phyloP scores from a whole-genome alignment of 2,329 filamentous ascomycete species.

The Domatiomyces globalis region DNA sequence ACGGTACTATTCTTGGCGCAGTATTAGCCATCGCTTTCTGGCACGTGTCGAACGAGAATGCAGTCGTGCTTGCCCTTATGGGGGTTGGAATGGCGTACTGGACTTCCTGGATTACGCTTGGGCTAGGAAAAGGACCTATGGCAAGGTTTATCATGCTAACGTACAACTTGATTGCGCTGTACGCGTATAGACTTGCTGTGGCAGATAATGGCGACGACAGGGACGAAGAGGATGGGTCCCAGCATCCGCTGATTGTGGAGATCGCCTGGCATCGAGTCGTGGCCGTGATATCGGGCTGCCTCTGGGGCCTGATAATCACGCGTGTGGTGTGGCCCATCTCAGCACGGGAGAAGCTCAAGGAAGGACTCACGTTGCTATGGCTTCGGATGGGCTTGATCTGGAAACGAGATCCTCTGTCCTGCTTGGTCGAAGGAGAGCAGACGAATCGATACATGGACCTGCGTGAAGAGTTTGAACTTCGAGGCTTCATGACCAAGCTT shows the following conservation, averaged over 20 bases:
- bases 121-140: conserved; percentile 70
- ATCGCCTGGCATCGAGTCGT: conserved; percentile 80
- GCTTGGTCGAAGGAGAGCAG: conserved; percentile 48
- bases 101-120: conserved; percentile 83
- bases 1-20: conserved; percentile 74
- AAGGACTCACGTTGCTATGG: conserved; percentile 81
- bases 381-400: conserved; percentile 90
- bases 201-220: conserved; percentile 60
- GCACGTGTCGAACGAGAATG: conserved; percentile 60
- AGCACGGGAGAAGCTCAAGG: conserved; percentile 72
- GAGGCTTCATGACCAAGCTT: conserved; percentile 60
- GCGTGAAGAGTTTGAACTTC: conserved; percentile 75
- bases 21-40: conserved; percentile 61
- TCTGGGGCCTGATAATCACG: conserved; percentile 87
- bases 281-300: conserved; percentile 68
- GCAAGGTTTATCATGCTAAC: conserved; percentile 88
- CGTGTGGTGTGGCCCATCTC: conserved; percentile 88
- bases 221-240: conserved; percentile 72
- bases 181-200: conserved; percentile 79
- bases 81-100: conserved; percentile 69
- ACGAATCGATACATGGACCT: conserved; percentile 64
- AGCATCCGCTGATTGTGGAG: conserved; percentile 68
- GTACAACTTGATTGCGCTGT: conserved; percentile 89
- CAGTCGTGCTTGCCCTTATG: conserved; percentile 59
- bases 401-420: conserved; percentile 78